Conservation (phyloP, 2,329 filamentous ascomycete genomes). For the Microdochium paspali region DNA sequence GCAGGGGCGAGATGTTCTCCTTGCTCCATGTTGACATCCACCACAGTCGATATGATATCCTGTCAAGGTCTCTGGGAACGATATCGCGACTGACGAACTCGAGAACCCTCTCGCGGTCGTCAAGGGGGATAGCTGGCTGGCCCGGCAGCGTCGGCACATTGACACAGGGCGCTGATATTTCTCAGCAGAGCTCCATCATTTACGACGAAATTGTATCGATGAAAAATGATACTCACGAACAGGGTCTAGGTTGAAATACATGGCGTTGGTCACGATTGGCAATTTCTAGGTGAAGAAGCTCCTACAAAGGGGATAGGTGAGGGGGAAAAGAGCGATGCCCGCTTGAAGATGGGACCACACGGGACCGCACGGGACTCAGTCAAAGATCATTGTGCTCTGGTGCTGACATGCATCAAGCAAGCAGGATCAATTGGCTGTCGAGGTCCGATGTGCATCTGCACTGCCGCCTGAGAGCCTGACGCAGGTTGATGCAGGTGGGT, state of each 20-base stretch:
- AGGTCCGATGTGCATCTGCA: neutral
- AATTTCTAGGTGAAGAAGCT: neutral
- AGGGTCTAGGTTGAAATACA: neutral
- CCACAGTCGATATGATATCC: slow-evolving; percentile 3
- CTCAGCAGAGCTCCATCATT: neutral
- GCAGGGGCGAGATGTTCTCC: slow-evolving; percentile 13
- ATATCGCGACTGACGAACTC: slow-evolving; percentile 5
- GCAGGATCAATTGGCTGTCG: neutral
- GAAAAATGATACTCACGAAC: neutral
- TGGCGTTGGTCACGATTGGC: neutral
- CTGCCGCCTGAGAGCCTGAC: neutral
- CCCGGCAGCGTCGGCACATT: slow-evolving; percentile 2
- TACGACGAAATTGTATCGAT: neutral
- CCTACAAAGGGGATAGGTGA: neutral
- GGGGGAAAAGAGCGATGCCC: neutral
- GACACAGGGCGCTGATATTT: neutral
- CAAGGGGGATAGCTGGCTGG: slow-evolving; percentile 4
- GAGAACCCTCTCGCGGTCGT: neutral
- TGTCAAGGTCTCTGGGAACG: slow-evolving; percentile 5
- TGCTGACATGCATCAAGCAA: neutral
- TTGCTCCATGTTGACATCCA: slow-evolving; percentile 7
- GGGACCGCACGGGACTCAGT: neutral
- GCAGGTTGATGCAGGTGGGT: neutral
- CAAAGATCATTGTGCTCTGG: neutral
- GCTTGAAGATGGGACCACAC: neutral